Conservation (phyloP, 225 moss, liverwort and hornwort species). For the Bryoerythrophyllum caledonicum region DNA sequence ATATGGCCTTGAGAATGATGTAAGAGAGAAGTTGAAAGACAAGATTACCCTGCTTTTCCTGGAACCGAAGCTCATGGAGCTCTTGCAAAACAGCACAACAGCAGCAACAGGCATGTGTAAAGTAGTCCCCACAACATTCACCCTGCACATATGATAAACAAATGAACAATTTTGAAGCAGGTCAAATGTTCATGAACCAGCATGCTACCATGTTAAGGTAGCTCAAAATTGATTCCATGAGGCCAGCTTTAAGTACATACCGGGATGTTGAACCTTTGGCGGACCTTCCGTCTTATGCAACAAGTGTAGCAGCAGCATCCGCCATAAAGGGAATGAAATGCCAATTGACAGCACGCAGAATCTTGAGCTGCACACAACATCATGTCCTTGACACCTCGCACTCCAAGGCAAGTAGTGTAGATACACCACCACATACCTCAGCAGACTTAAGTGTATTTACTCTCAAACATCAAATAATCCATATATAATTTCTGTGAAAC, state of each 20-base stretch:
- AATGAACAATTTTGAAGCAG: no score
- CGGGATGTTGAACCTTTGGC: conserved; percentile 56
- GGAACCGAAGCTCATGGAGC: conserved; percentile 42
- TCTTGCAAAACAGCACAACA: conserved; percentile 60
- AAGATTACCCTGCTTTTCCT: conserved; percentile 42
- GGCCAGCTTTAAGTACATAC: conserved; percentile 20
- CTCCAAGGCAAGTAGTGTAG: no score
- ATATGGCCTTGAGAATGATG: neutral
- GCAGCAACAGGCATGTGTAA: conserved; percentile 51
- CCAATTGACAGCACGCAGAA: conserved; percentile 44
- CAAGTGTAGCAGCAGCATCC: conserved; percentile 61
- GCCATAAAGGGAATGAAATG: conserved; percentile 47
- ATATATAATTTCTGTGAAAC: neutral
- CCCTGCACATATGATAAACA: conserved; percentile 34
- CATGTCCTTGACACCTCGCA: no score
- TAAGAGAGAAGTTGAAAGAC: neutral
- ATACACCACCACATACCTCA: neutral
- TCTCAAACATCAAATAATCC: no score
- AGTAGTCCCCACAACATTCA: conserved; percentile 47
- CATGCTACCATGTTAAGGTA: neutral
- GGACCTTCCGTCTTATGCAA: conserved; percentile 51
- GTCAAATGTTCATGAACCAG: neutral
- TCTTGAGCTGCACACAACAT: conserved; percentile 39
- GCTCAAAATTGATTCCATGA: no score
- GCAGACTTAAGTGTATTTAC: no score